These are phyloP conservation scores for Pleurostoma richardsiae DNA, from an alignment of 2,329 filamentous ascomycete genomes.

Conservation along the genomic window DNA sequence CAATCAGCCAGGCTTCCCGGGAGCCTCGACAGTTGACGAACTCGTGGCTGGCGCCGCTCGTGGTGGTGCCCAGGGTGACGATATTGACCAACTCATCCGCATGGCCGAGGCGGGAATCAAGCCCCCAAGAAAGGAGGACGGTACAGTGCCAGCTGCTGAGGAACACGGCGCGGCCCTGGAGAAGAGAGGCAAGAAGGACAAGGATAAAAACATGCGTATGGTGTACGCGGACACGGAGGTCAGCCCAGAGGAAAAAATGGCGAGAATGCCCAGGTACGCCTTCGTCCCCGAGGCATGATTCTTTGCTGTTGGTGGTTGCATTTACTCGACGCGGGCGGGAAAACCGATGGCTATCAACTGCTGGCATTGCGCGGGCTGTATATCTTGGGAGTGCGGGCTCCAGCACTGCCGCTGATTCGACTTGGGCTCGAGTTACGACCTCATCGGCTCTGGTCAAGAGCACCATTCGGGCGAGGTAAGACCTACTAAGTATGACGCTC, in stretches of 20 bases:
- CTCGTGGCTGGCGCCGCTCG: constrained; percentile 36
- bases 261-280: constrained; percentile 69
- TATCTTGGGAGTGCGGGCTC: constrained; percentile 12
- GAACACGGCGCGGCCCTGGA: constrained; percentile 41
- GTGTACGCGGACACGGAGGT: constrained; percentile 75
- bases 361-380: neutral
- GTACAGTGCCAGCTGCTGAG: constrained; percentile 18
- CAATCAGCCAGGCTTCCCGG: constrained; percentile 19
- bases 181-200: constrained; percentile 64
- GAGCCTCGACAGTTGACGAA: constrained; percentile 40
- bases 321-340: neutral
- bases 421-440: no score
- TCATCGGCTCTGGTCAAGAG: no score
- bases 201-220: constrained; percentile 53
- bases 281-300: constrained; percentile 36
- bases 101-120: constrained; percentile 59
- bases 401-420: no score
- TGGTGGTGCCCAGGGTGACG: constrained; percentile 37
- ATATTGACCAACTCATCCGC: constrained; percentile 61
- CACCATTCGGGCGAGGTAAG: no score
- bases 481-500: no score
- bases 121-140: constrained; percentile 32
- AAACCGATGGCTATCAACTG: neutral
- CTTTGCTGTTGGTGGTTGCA: constrained; percentile 7
- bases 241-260: constrained; percentile 89